Evolutionary conservation across 1,284 basidiomycete genomes (phyloP), one percentile per base, ranked within the genome.

Genomic region (Pseudozyma hubeiensis): DNA sequence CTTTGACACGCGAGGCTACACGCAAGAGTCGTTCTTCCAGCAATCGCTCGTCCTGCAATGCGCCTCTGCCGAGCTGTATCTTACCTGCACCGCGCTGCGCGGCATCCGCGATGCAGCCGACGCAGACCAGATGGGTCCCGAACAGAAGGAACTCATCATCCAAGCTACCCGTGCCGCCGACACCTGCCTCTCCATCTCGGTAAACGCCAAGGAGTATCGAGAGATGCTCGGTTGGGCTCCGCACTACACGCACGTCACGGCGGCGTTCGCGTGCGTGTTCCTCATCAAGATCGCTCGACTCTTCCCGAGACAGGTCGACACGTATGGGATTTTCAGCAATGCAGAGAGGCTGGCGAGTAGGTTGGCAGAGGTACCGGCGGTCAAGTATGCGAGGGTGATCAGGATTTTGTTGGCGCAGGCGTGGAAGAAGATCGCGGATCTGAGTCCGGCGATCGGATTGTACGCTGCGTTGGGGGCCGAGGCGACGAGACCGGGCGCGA

Each of bases 41-140:
- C 93, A 93, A 84, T 90, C 95, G 46, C 89, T 96, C 35, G 90
- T 90, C 2, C 91, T 92, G 8, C 94, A 97, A 80, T 87, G 95
- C 63, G 90, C 94, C 79, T 93, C 94, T 81, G 92, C 93, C 31
- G 93, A 96, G 84, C 87, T 97, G 6, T 97, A 94, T 93, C 89
- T 95, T 35, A 91, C 94, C 33, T 96, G 94, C 81, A 91, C 95
- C 6, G 93, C 93, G 9, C 87, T 97, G 39, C 89, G 94, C 59
- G 94, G 94, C 9, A 75, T 75, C 39, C 39, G 59, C 6, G 64
- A 75, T 33, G 66, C 72, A 7, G 92, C 91, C 41, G 90, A 92
- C 10, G 96, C 93, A 92, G 93, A 96, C 80, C 94, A 93, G 85
- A 94, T 96, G 91, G 90, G 92, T 1, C 92, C 92, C 64, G 94